Evolutionary conservation across 2,329 filamentous ascomycete genomes (phyloP), one percentile per base, ranked within the genome.

Genomic region (Zalaria sp.): DNA sequence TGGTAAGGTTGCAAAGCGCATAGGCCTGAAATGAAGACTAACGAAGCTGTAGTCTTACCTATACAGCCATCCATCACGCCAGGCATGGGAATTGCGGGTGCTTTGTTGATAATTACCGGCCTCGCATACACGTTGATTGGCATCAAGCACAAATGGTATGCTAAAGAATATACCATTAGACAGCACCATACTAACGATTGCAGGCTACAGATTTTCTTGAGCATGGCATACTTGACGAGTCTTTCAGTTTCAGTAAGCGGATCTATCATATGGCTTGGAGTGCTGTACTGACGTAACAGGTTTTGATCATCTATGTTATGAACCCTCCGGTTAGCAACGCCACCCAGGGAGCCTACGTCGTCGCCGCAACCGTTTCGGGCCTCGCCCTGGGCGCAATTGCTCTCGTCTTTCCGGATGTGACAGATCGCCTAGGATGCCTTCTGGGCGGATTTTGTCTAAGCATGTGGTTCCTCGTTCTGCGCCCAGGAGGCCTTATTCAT

Each of bases 291-390:
- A 38, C n/a, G 1, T 27, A 37, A 65, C 32, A 43, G 56, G 67
- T 94, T 2, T 67, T 96, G 25, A 85, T 95, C 42, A 61, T 93
- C 36, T 95, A 95, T 57, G 80, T 95, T 34, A 91, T 93, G 81
- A 80, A 72, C 42, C 73, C 79, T 0, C 86, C 87, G 0, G 73
- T 93, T 34, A 76, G 71, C 45, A 66, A 83, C 57, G 83, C 77
- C 0, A 66, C 91, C 2, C 86, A 95, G 61, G 89, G 86, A 26
- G 89, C 78, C 27, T 95, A 91, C 58, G 74, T 96, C 31, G 83
- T 87, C 5, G 88, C 86, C 2, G 75, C 73, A 3, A 71, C 84
- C 31, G 62, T 86, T 47, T 80, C 86, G 0, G 86, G 87, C 1
- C 56, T 78, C 4, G 68, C 86, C 25, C 72, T 93, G 18, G 89